A percentile compares a stretch with the other conserved stretches of the same genome.
These are phyloP conservation scores for Rhizopus sp. DNA, from an alignment of 371 early-diverging fungal genomes.

Conservation along the genomic window DNA sequence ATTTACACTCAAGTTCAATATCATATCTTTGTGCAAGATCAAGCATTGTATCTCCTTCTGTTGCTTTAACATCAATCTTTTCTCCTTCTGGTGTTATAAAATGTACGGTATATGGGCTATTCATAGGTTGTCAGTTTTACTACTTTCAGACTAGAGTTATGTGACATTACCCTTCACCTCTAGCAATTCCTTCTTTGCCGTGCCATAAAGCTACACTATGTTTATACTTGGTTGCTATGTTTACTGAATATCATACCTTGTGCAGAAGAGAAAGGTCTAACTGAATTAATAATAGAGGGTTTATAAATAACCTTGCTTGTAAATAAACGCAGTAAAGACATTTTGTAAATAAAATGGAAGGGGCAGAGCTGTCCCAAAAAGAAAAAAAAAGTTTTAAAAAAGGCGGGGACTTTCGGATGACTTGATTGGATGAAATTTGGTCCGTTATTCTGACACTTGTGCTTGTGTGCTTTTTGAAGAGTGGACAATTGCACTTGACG, in stretches of 20 bases:
- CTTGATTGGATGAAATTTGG: too few species aligned
- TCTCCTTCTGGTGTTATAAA: conserved; percentile 79
- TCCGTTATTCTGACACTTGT: too few species aligned
- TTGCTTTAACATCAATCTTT: conserved; percentile 73
- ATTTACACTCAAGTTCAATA: conserved; percentile 94
- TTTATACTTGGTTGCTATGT: neutral
- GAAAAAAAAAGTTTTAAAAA: too few species aligned
- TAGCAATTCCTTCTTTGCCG: conserved; percentile 32
- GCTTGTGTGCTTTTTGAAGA: too few species aligned
- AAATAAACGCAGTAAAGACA: conserved; percentile 41
- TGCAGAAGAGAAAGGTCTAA: conserved; percentile 27
- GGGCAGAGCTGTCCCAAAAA: too few species aligned
- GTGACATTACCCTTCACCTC: conserved; percentile 40
- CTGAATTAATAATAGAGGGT: conserved; percentile 2
- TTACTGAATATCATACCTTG: conserved; percentile 20
- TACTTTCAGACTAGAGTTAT: neutral
- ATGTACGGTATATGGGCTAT: conserved; percentile 57
- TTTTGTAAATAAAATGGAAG: neutral
- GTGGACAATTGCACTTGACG: too few species aligned
- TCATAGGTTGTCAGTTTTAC: neutral
- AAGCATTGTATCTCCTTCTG: conserved; percentile 87
- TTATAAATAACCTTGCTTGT: conserved; percentile 25
- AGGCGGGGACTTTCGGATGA: too few species aligned
- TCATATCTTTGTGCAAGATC: conserved; percentile 96
- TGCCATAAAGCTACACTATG: conserved; percentile 29